Evolutionary conservation across 1,139 yeast genomes (phyloP).

Genomic region (Candida dubliniensis): DNA sequence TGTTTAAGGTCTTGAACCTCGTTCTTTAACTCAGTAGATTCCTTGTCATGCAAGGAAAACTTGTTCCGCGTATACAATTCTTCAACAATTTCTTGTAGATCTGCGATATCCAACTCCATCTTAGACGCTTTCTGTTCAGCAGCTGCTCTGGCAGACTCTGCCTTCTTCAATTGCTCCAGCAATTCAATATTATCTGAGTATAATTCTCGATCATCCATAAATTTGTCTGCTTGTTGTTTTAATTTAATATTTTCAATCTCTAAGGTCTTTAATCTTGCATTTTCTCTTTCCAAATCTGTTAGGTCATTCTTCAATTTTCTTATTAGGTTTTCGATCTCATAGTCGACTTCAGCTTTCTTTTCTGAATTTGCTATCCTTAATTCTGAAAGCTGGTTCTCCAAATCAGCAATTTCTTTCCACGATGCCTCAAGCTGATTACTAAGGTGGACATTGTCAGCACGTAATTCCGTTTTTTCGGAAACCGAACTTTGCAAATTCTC

Average conservation of each 20-base stretch:
- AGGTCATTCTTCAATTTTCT: slow-evolving; percentile 1
- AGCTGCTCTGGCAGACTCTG: slow-evolving; percentile 1
- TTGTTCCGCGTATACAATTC: slow-evolving; percentile 2
- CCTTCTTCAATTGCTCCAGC: slow-evolving; percentile 3
- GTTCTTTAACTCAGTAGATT: slow-evolving; percentile 4
- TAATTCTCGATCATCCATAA: slow-evolving; percentile 1
- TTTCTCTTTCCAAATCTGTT: slow-evolving; percentile 5
- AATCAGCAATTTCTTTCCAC: slow-evolving; percentile 3
- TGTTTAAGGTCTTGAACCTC: slow-evolving; percentile 3
- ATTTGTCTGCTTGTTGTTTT: slow-evolving; percentile 1
- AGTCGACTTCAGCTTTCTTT: neutral
- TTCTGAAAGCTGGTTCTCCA: slow-evolving; percentile 5
- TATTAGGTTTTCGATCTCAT: slow-evolving; percentile 2
- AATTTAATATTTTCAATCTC: slow-evolving; percentile 4
- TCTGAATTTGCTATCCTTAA: slow-evolving; percentile 1
- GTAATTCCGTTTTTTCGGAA: slow-evolving; percentile 1
- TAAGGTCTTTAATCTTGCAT: neutral
- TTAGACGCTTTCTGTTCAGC: slow-evolving; percentile 4
- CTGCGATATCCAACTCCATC: slow-evolving; percentile 4
- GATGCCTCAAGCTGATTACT: neutral
- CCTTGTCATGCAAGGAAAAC: neutral
- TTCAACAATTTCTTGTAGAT: slow-evolving; percentile 5
- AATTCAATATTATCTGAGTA: slow-evolving; percentile 6
- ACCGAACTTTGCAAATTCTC: neutral
- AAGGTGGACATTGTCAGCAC: slow-evolving; percentile 2